Base-by-base conservation (phyloP, 768 basidiomycete genomes). In the Obba rivulosa region DNA sequence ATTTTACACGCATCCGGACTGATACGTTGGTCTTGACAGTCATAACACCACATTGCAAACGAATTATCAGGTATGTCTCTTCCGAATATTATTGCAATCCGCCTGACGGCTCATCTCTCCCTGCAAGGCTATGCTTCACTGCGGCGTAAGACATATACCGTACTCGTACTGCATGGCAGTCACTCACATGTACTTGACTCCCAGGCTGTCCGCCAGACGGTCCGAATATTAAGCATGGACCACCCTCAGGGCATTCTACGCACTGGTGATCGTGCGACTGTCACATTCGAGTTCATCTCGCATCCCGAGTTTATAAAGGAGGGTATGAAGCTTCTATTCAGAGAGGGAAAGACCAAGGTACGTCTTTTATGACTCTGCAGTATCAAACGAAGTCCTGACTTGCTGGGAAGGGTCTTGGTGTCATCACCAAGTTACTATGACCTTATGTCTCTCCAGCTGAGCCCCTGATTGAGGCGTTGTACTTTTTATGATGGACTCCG, bases 261-360 rank as follows among this genome's bases (percentile, higher is more conserved):
- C 17, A 99, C 95, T 0, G 96, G 96, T 3, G 96, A 99, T 62
- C 80, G 93, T 25, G 91, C 92, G 2, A 92, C 85, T 2, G 92
- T 97, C n/a, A 78, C 80, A 28, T 97, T 98, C 57, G 91, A 97
- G 69, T 95, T 97, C 61, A 89, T 95, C 46, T 85, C 88, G 13
- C 85, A 87, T 46, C 86, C 91, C 0, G 95, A 96, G 71, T 94
- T 84, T 62, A 73, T 98, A 54, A 93, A 94, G 64, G 85, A 85
- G 56, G 94, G 94, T 22, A 91, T 90, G 85, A 92, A 93, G 67
- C 73, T 95, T 20, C 68, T 99, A 11, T 93, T 98, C 65, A 75
- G 95, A 35, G 96, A 98, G 67, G 95, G 94, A 3, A 92, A 92
- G 72, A 96, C 93, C 1, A 97, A 96, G 76, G 92, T 84, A 43